phyloP scores from a whole-genome alignment of 106 monocot genomes.

The Posidonia australis region DNA sequence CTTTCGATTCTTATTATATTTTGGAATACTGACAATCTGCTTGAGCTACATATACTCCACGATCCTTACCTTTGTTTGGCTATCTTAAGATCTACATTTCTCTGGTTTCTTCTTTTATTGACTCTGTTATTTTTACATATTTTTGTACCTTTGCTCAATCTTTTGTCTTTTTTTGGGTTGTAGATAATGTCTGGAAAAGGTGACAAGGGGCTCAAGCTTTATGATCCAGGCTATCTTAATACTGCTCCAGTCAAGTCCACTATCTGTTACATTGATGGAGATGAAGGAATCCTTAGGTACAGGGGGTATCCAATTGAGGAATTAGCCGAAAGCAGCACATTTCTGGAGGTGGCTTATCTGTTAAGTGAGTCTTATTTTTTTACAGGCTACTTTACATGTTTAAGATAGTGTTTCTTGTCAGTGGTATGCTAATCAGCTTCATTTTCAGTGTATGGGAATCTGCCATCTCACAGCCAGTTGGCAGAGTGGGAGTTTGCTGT shows the following conservation, averaged over 20 bases:
- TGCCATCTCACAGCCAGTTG: constrained; percentile 76
- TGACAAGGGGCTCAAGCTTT: constrained; percentile 89
- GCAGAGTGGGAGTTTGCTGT: constrained; percentile 89
- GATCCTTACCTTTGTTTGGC: neutral
- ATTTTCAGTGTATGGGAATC: constrained; percentile 75
- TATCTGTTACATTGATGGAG: constrained; percentile 94
- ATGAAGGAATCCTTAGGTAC: constrained; percentile 91
- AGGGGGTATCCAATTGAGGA: constrained; percentile 98
- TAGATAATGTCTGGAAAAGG: constrained; percentile 70
- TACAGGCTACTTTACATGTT: neutral
- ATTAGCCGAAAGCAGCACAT: constrained; percentile 85
- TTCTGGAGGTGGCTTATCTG: constrained; percentile 85
- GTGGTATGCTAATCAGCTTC: neutral
- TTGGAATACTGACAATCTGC: neutral
- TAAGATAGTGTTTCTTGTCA: neutral
- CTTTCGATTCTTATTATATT: no score
- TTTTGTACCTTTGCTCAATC: neutral
- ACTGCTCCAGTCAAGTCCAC: constrained; percentile 88
- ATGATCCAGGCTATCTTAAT: constrained; percentile 97
- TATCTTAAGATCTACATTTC: neutral
- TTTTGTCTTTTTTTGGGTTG: neutral
- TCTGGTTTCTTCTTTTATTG: neutral
- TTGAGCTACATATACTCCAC: neutral
- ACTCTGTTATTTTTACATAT: neutral
- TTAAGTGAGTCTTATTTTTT: constrained; percentile 45